Evolutionary conservation across 2,329 filamentous ascomycete genomes (phyloP).

Genomic region (Cladosporium sp.): DNA sequence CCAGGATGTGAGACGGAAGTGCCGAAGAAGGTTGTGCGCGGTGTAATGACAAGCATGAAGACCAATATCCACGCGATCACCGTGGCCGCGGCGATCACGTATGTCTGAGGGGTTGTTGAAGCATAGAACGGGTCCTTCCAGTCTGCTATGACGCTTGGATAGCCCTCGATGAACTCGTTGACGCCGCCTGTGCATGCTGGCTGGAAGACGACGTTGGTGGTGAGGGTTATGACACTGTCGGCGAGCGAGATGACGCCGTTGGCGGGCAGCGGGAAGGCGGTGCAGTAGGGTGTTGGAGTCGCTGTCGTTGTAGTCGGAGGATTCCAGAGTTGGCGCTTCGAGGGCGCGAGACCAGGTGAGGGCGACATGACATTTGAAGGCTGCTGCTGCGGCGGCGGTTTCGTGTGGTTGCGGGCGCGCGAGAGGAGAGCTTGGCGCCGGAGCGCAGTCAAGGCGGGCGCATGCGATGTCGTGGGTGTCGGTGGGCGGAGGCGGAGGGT

Average conservation of each 20-base stretch:
- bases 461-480: constrained; percentile 12
- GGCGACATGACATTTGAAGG: constrained; percentile 19
- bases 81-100: constrained; percentile 87
- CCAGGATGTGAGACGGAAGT: constrained; percentile 56
- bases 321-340: constrained; percentile 37
- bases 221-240: constrained; percentile 59
- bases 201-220: constrained; percentile 60
- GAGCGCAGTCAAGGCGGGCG: constrained; percentile 17
- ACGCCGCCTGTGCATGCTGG: constrained; percentile 55
- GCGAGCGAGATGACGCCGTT: constrained; percentile 57
- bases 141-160: constrained; percentile 59
- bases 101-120: constrained; percentile 88
- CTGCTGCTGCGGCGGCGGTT: constrained; percentile 4
- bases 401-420: constrained; percentile 5
- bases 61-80: constrained; percentile 89
- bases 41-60: constrained; percentile 90
- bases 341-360: constrained; percentile 18
- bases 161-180: constrained; percentile 36
- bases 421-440: constrained; percentile 12
- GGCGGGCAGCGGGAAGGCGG: constrained; percentile 62
- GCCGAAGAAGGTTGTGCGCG: constrained; percentile 88
- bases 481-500: not conserved
- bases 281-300: constrained; percentile 49
- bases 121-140: constrained; percentile 88
- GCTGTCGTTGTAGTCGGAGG: constrained; percentile 25